Evolutionary conservation across 164 flowering plant genomes (phyloP), one percentile per base, ranked within the genome.

Genomic region (Euptelea pleiosperma): DNA sequence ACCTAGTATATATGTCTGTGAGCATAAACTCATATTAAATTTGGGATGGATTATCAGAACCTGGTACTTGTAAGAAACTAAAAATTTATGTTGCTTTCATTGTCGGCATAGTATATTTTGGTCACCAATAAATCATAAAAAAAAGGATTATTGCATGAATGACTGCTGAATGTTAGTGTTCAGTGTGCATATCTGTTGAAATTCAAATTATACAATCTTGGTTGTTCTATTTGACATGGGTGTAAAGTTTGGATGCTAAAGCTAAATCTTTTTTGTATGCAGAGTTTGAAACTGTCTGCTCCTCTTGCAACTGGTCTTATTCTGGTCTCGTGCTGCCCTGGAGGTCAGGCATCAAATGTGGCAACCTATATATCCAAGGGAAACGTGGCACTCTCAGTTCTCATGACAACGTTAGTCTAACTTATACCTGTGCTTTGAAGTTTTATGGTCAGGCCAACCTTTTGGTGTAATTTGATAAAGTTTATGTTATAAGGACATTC

Each of bases 281-380:
- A 93, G 97, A 59, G 69, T 40, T 65, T 93, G 56, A 93, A 90
- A 66, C 75, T 90, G 31, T 85, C 97, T 50, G 96, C 97, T 52
- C 97, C 99, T 53, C 92, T 93, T 66, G 96, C 99, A 55, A 93
- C 97, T 73, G 99, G 99, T 52, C 89, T 93, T 60, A 93, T 93
- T 69, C 66, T 93, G 76, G 99, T 93, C 22, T 93, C 99, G 11
- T 93, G 99, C 75, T 93, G 97, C 70, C 97, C 99, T 62, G 97
- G 97, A 58, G 97, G 99, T 37, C 99, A 90, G 69, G 97, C 97
- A 60, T 93, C 99, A 57, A 93, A 93, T 73, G 96, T 93, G 50
- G 99, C 97, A 12, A 90, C 99, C 65, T 93, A 88, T 65, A 93
- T 93, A 71, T 90, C 99, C 2, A 93, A 88, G 66, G 97, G 99